phyloP scores from a whole-genome alignment of 2,329 filamentous ascomycete species.

The Lachnellula arida region DNA sequence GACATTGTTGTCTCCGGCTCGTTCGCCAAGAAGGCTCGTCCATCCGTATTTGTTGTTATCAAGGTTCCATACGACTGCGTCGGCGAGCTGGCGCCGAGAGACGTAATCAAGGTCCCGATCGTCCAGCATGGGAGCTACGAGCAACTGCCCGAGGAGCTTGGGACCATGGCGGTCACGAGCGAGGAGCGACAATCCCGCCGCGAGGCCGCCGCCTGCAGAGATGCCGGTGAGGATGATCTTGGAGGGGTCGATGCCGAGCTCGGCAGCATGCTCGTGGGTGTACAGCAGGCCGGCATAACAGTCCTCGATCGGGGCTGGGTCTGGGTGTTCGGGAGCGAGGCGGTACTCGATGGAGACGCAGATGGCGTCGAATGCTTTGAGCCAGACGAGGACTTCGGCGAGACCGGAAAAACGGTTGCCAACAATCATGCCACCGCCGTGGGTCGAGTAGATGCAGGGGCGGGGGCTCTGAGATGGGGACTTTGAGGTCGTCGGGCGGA shows the following conservation, averaged over 20 bases:
- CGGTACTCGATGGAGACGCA: conserved; percentile 36
- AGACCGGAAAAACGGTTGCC: conserved; percentile 17
- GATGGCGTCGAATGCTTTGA: conserved; percentile 41
- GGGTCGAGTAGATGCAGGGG: conserved; percentile 39
- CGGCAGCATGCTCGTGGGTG: conserved; percentile 30
- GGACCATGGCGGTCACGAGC: conserved; percentile 34
- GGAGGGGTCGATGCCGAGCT: conserved; percentile 39
- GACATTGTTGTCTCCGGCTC: conserved; percentile 15
- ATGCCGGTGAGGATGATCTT: conserved; percentile 51
- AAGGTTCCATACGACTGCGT: conserved; percentile 31
- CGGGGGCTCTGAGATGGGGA: neutral
- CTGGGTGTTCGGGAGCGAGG: conserved; percentile 4
- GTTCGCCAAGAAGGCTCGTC: conserved; percentile 29
- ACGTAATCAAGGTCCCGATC: conserved; percentile 29
- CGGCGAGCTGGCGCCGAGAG: conserved; percentile 29
- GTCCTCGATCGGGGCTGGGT: conserved; percentile 3
- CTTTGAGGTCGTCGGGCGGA: neutral
- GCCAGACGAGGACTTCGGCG: conserved; percentile 40
- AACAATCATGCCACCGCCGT: conserved; percentile 41
- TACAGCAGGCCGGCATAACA: conserved; percentile 49
- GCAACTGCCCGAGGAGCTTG: conserved; percentile 34
- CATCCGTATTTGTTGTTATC: conserved; percentile 29
- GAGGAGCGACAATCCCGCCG: conserved; percentile 49
- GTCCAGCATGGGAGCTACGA: conserved; percentile 40
- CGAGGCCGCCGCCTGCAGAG: conserved; percentile 53